Conservation (phyloP, 1,139 yeast genomes). For the Yamadazyma oceani region DNA sequence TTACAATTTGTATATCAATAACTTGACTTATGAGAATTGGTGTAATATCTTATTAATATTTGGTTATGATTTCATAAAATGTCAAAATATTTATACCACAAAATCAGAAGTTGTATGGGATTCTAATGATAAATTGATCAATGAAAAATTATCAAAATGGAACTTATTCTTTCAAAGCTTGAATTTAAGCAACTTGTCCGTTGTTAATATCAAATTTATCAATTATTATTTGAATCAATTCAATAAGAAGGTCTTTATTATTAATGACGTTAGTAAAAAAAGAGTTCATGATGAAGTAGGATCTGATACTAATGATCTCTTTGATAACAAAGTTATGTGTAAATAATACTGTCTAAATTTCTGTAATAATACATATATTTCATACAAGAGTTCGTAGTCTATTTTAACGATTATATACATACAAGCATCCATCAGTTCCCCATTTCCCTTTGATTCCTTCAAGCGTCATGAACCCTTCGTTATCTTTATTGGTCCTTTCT, state of each 20-base stretch:
- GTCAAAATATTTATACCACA: slow-evolving; percentile 21
- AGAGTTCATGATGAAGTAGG: slow-evolving; percentile 18
- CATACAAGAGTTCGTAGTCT: not conserved
- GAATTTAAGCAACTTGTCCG: slow-evolving; percentile 18
- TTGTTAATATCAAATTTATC: slow-evolving; percentile 29
- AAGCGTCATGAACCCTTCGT: slow-evolving; percentile 64
- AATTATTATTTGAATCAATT: slow-evolving; percentile 35
- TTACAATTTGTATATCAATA: slow-evolving; percentile 55
- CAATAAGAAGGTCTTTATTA: slow-evolving; percentile 33
- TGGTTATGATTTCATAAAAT: slow-evolving; percentile 44
- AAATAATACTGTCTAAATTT: slow-evolving; percentile 9
- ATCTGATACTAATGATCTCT: slow-evolving; percentile 5
- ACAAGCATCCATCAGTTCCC: slow-evolving; percentile 76
- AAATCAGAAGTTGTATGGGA: slow-evolving; percentile 34
- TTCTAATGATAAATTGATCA: slow-evolving; percentile 20
- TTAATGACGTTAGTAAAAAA: slow-evolving; percentile 18
- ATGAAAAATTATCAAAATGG: slow-evolving; percentile 33
- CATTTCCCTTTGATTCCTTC: slow-evolving; percentile 53
- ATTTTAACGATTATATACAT: slow-evolving; percentile 25
- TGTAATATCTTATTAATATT: slow-evolving; percentile 45
- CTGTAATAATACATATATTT: too few species aligned
- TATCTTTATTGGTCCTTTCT: slow-evolving; percentile 23
- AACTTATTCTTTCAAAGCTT: slow-evolving; percentile 25
- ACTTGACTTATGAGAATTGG: slow-evolving; percentile 55
- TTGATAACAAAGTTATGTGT: slow-evolving; percentile 15